Percentiles rank a stretch among this genome's conserved stretches.
These are phyloP conservation scores for Beauveria pseudobassiana DNA, from an alignment of 2,329 filamentous ascomycete species.

Conservation along the genomic window DNA sequence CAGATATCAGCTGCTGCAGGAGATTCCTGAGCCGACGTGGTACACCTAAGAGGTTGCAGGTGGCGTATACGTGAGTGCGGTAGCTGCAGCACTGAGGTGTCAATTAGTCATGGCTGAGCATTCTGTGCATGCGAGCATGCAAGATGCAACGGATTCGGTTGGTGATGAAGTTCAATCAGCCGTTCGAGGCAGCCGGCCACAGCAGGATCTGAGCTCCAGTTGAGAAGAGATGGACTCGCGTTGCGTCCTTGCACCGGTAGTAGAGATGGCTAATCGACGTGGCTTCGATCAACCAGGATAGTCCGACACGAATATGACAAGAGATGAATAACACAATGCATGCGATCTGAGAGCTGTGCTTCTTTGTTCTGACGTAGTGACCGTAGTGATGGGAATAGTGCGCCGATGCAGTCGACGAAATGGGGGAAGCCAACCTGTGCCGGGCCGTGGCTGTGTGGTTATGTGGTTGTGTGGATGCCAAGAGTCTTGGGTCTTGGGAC, in stretches of 20 bases:
- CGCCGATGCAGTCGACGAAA: neutral
- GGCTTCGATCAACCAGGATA: neutral
- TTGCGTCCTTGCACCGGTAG: too few relatives aligned
- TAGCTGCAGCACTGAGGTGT: too few relatives aligned
- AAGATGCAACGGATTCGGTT: too few relatives aligned
- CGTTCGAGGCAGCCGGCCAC: too few relatives aligned
- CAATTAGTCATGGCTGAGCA: neutral
- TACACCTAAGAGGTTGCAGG: conserved; percentile 39
- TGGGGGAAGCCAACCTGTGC: neutral
- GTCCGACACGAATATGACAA: neutral
- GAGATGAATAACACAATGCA: neutral
- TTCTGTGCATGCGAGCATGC: neutral
- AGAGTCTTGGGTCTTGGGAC: neutral
- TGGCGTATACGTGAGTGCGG: neutral
- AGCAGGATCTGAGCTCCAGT: too few relatives aligned
- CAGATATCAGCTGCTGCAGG: conserved; percentile 45
- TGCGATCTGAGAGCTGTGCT: neutral
- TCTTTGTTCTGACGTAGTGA: too few relatives aligned
- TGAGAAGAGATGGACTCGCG: too few relatives aligned
- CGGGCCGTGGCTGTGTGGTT: too few relatives aligned
- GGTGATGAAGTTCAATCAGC: too few relatives aligned
- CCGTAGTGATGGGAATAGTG: neutral
- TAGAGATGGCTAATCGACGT: too few relatives aligned
- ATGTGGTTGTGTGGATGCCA: neutral
- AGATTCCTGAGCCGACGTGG: conserved; percentile 53